These are phyloP conservation scores for Moricandia arvensis DNA, from an alignment of 345 rosid species.

Conservation along the genomic window DNA sequence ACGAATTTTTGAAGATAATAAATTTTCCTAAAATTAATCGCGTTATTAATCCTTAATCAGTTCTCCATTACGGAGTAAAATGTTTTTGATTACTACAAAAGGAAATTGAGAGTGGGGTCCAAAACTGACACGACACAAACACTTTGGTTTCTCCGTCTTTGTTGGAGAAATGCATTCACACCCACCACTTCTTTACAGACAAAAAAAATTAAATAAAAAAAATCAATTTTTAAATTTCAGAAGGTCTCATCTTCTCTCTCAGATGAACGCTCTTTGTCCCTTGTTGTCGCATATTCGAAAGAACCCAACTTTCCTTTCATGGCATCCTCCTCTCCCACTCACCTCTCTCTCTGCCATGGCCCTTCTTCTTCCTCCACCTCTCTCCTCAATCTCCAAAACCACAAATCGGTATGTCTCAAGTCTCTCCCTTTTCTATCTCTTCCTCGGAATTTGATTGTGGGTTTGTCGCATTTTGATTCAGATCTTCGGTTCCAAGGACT, in stretches of 20 bases:
- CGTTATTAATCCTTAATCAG: not conserved
- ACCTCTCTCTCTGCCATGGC: conserved; percentile 16
- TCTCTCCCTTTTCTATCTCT: conserved; percentile 2
- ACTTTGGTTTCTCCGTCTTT: conserved; percentile 67
- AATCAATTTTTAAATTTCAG: not conserved
- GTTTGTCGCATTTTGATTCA: conserved; percentile 19
- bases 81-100: not conserved
- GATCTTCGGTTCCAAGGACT: conserved; percentile 20
- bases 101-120: conserved; percentile 19
- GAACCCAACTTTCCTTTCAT: conserved; percentile 33
- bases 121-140: conserved; percentile 30
- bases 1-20: not conserved
- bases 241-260: not conserved
- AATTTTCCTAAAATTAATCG: not conserved
- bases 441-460: not conserved
- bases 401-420: conserved; percentile 8
- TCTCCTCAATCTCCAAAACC: conserved; percentile 18
- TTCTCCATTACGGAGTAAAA: not conserved
- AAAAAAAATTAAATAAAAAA: not conserved
- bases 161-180: conserved; percentile 45
- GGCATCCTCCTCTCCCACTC: conserved; percentile 31
- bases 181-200: conserved; percentile 31
- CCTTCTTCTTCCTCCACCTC: conserved; percentile 22
- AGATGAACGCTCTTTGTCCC: conserved; percentile 22
- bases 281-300: conserved; percentile 22